Base-by-base conservation (phyloP, 331 rosid species). In the Saraca asoca region DNA sequence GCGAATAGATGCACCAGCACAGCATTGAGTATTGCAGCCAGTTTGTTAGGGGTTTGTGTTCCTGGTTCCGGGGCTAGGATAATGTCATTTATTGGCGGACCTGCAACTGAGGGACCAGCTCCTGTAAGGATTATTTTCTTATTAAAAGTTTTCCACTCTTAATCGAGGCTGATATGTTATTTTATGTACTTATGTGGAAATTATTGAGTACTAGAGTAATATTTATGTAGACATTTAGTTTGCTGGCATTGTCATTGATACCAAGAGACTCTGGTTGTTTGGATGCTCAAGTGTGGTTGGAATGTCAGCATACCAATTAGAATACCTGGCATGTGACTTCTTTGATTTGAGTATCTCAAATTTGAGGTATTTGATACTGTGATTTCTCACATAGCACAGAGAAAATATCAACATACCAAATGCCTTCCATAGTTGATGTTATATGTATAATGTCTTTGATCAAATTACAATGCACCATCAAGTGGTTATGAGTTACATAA, bases 31-130 rank as follows among this genome's bases (percentile, higher is more conserved):
- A 68, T 94, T 50, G 99, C 96, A 0, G 97, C 96, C 51, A 80
- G 96, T 83, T 85, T 94, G 87, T 76, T 94, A 66, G 99, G 99
- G 74, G 96, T 89, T 0, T 94, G 99, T 45, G 96, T 94, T 61
- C 99, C 99, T 13, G 99, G 99, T 48, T 83, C 96, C 1, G 96
- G 92, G 0, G 99, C 97, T 4, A 86, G 99, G 62, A 94, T 90
- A 45, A 86, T 94, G 88, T 96, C 99, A 0, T 94, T 94, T 58
- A 83, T 88, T 59, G 99, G 99, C 4, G 99, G 99, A 60, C 99
- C 99, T 0, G 86, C 99, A 1, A 94, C 97, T 0, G 97, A 94
- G 80, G 99, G 97, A 58, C 85, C 87, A 29, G 99, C 90, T 51
- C 81, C 99, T 63, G 99, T 94, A 86, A 90, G 97, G 55, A 75